These are phyloP conservation scores for Eruca vesicaria DNA, from an alignment of 441 rosid genomes.

Conservation along the genomic window DNA sequence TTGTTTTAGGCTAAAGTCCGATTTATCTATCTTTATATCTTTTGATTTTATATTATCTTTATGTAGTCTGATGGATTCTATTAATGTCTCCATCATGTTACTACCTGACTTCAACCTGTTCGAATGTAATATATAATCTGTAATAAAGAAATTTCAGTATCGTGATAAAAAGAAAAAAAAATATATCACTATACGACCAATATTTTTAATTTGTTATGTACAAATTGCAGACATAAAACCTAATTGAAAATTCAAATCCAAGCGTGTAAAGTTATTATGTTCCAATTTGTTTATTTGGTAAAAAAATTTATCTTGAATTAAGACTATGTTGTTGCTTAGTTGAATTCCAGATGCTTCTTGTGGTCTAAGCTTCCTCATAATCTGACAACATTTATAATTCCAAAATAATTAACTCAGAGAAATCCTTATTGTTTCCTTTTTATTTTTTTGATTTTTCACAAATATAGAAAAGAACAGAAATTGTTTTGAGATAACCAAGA, in stretches of 20 bases:
- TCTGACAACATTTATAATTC: neutral
- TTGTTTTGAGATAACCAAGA: neutral
- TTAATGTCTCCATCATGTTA: neutral
- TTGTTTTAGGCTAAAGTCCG: neutral
- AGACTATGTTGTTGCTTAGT: neutral
- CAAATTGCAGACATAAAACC: neutral
- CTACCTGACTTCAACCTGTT: neutral
- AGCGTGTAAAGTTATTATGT: neutral
- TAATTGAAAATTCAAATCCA: neutral
- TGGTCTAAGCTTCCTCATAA: neutral
- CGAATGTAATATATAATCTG: neutral
- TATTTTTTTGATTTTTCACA: neutral
- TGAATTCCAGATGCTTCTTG: slow-evolving; percentile 1
- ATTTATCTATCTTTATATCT: neutral
- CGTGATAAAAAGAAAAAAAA: neutral
- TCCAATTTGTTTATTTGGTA: neutral
- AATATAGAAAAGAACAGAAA: neutral
- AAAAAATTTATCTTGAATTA: neutral
- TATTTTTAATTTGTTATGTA: neutral
- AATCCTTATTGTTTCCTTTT: neutral
- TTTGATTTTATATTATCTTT: neutral
- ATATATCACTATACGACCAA: neutral
- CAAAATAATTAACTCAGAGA: neutral
- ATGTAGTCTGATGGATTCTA: neutral
- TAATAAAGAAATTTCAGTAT: neutral